Evolutionary conservation across 805 yeast species (phyloP), one percentile per base, ranked within the genome.

Genomic region (Blastobotrys chiropterorum): DNA sequence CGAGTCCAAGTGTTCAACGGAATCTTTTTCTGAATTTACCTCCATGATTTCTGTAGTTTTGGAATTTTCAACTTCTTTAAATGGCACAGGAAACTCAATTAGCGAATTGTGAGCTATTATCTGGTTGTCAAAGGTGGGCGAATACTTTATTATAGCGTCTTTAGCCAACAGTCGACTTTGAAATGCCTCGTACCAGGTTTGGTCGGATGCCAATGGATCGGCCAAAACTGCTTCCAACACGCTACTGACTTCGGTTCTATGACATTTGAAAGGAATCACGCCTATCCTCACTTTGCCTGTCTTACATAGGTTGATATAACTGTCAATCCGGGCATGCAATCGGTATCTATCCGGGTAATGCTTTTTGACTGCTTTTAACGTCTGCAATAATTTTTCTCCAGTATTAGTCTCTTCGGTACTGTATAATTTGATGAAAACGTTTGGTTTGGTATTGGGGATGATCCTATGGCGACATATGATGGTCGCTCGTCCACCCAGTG

Each of bases 191-290:
- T 54, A 57, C 72, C 72, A 68, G 15, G 44, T 38, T 31, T 56
- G 59, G 40, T 65, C 62, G 14, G 61, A 56, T 13, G 64, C 66
- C 11, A 68, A 54, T 6, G 72, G 72, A 39, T 68, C 72, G 2
- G 63, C 62, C 22, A 68, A 56, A 17, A 67, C 51, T 19, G 63
- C 59, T 21, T 67, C 65, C 30, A 67, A 60, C 5, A 67, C 56
- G 5, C 56, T 45, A 39, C 59, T 55, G 43, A 59, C 54, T 5
- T 55, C 59, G 13, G 52, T 47, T 2, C 69, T 61, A 13, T 59
- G 52, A 38, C 55, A 47, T 2, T 48, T 50, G 22, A 49, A 57
- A 13, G 71, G 69, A 2, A 68, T 55, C 3, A 68, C 44, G 8
- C 62, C 69, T 16, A 68, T 56, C 40, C 63, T 49, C 17, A 62